Percentiles rank a stretch among this genome's conserved stretches.
Conservation (phyloP, 129 eudicot genomes). For the Arctium minus region DNA sequence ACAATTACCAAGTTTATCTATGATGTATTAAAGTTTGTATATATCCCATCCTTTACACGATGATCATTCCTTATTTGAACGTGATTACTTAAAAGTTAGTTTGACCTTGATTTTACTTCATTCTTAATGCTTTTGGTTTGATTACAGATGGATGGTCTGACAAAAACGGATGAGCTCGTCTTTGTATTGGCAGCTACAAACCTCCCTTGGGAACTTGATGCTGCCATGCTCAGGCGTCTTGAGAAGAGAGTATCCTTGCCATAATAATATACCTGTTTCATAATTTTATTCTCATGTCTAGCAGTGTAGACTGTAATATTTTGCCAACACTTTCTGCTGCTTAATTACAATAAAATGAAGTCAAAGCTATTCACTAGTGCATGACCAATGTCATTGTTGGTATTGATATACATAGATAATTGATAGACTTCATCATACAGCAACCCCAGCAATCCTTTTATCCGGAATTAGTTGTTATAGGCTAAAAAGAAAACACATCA, state of each 20-base stretch:
- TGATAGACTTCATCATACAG: neutral
- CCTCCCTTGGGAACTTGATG: conserved; percentile 99
- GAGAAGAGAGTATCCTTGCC: conserved; percentile 85
- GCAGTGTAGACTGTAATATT: too few relatives aligned
- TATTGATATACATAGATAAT: neutral
- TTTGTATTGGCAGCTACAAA: conserved; percentile 99
- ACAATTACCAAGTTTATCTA: too few relatives aligned
- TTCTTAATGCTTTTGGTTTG: conserved; percentile 10
- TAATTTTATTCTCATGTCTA: too few relatives aligned
- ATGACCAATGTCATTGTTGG: neutral
- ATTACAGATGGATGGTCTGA: conserved; percentile 98
- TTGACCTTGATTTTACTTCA: neutral
- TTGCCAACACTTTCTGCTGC: neutral
- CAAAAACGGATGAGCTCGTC: conserved; percentile 86
- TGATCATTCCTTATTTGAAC: neutral
- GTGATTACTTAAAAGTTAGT: neutral
- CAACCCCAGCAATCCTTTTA: neutral
- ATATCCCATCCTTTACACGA: neutral
- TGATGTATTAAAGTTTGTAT: neutral
- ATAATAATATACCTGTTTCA: neutral
- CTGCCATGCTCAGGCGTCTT: conserved; percentile 98
- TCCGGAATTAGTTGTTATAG: neutral
- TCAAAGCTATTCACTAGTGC: neutral
- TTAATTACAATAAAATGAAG: neutral
- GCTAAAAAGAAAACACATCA: neutral